Evolutionary conservation across 441 rosid species (phyloP), one percentile per base, ranked within the genome.

Genomic region (Theobroma grandiflorum): DNA sequence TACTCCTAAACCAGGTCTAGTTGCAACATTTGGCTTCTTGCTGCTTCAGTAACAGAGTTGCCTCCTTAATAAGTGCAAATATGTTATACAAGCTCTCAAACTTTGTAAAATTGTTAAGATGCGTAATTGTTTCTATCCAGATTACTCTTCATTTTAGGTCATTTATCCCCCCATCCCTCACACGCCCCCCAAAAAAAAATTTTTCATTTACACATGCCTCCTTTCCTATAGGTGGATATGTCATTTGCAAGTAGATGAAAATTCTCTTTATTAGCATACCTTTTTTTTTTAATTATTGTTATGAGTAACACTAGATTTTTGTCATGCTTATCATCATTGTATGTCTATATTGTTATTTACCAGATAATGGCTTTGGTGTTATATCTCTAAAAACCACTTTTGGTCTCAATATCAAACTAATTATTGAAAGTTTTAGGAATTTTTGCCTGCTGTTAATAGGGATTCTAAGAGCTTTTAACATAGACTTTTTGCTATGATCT

Each of bases 1-100:
- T 72, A 55, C 33, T 72, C 76, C 58, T 70, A 72, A 37, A 52
- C 33, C 6, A 35, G 63, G 53, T 15, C 18, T 47, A 26, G 58
- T 26, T 69, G 74, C 74, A 47, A 70, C 35, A 31, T 70, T 70
- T 70, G 38, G 58, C 22, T 16, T 70, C 42, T 70, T 70, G 58
- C 42, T 2, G 59, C 59, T 70, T 70, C 42, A 0, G 5, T 49
- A 33, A 49, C 42, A 15, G 59, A 49, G 58, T 70, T 47, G 22
- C 58, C 40, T 68, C 49, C 40, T 37, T 65, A 43, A 50, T 26
- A 45, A 69, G 40, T 69, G 74, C 38, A 45, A 45, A 45, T 45
- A 47, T 40, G 2, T 6, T 31, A 22, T 15, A 59, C 37, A 31
- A 71, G 74, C 47, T 31, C 58, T 70, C 26, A 26, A 14, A 26